phyloP scores from a whole-genome alignment of 169 alveolate species.

The Cyclospora cayetanensis region DNA sequence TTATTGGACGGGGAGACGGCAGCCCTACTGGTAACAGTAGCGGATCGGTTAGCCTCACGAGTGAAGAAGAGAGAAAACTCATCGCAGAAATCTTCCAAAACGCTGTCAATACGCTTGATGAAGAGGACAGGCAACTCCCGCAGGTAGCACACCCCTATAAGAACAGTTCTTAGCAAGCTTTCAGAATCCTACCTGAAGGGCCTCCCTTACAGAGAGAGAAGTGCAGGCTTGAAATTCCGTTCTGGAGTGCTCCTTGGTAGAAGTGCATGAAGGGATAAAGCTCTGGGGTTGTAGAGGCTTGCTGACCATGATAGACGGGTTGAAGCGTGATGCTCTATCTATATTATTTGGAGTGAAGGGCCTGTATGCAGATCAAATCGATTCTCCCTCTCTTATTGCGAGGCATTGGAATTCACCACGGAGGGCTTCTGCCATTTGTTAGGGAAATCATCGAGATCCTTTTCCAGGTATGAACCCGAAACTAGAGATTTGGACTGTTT shows the following conservation, averaged over 20 bases:
- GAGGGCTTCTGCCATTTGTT: slow-evolving; percentile 93
- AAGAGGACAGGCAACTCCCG: slow-evolving; percentile 85
- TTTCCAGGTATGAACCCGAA: slow-evolving; percentile 85
- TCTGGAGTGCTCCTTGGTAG: too few species aligned
- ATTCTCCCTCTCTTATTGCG: slow-evolving; percentile 74
- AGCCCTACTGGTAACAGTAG: neutral
- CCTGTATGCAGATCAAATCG: slow-evolving; percentile 16
- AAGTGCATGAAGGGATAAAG: too few species aligned
- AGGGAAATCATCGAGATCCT: slow-evolving; percentile 90
- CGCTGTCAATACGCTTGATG: slow-evolving; percentile 97
- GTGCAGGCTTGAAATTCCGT: too few species aligned
- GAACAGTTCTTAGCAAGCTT: too few species aligned
- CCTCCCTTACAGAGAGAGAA: too few species aligned
- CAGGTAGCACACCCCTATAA: slow-evolving; percentile 53
- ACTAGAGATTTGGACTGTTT: too few species aligned
- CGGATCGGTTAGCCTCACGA: slow-evolving; percentile 76
- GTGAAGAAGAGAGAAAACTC: slow-evolving; percentile 88
- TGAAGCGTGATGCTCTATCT: too few species aligned
- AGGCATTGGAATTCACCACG: slow-evolving; percentile 95
- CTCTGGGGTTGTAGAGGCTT: too few species aligned
- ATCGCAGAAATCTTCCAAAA: slow-evolving; percentile 94
- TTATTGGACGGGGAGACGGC: slow-evolving; percentile 81
- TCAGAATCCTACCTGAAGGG: too few species aligned
- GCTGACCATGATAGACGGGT: too few species aligned
- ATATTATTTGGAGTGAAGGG: slow-evolving; percentile 41